Base-by-base conservation (phyloP, 805 yeast genomes). In the Candida berthetii region DNA sequence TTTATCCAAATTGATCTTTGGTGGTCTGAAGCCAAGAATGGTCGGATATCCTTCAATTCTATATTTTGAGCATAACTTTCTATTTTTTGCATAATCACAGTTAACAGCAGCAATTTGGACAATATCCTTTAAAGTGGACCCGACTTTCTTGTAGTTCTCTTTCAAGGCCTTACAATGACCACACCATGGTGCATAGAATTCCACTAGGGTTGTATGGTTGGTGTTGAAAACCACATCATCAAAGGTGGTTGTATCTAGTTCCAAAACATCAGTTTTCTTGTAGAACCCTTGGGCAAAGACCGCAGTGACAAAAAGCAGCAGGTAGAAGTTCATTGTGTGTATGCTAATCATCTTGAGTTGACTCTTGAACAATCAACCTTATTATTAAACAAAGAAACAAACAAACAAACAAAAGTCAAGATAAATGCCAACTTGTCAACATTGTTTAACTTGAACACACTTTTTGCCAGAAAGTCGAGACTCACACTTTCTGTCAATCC, bases 161-260 rank as follows among this genome's bases (percentile, higher is more conserved):
- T 79, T 76, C 39, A 91, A 66, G 43, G 78, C 73, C 53, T 80
- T 74, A 64, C 99, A 91, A 62, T 91, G 88, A 5, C 97, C 96
- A 68, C 99, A 91, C 98, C 98, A 90, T 31, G 97, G 96, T 4
- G 98, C 97, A 61, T 84, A 90, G 62, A 90, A 90, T 65, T 89
- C 89, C 18, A 88, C 89, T 16, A 89, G 64, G 2, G 96, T 64
- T 2, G 95, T 84, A 53, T 87, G 84, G 57, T 88, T 88, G 3
- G 95, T 71, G 18, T 69, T 61, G 35, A 78, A 69, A 3, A 90
- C 78, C 38, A 81, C 83, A 42, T 75, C 73, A 46, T 82, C 78
- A 55, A 89, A 89, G 40, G 68, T 80, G 14, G 67, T 50, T 3
- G 80, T 64, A 18, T 72, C 69, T 33, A 84, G 62, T 50, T 82